Evolutionary conservation across 1,284 basidiomycete species (phyloP), one percentile per base, ranked within the genome.

Genomic region (Ganoderma lingzhi): DNA sequence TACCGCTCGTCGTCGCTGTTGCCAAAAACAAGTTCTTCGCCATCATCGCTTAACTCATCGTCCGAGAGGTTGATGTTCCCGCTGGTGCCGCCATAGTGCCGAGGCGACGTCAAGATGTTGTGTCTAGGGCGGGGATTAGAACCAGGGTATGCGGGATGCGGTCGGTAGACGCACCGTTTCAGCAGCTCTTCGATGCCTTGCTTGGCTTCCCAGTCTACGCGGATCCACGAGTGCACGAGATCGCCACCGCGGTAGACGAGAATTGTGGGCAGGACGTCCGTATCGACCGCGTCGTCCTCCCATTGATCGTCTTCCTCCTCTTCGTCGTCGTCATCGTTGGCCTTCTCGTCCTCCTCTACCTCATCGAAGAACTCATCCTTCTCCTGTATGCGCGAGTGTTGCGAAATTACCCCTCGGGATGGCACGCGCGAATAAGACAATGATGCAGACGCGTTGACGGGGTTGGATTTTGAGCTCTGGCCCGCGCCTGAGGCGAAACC

Each of bases 221-320:
- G 85, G 3, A 95, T 91, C 91, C 94, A 94, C 63, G 92, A 94
- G 74, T 93, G 87, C 30, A 93, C 88, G 17, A 96, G 86, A 68
- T 95, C 89, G n/a, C 94, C 94, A 66, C 87, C 89, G 15, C 91
- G 90, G 77, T 96, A 96, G 5, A 93, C 91, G 8, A 96, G 84
- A 75, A 96, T 80, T 1, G 94, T 96, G 0, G 95, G 94, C 9
- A 96, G 84, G 82, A 96, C 88, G 75, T 95, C 94, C 1, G 89
- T 86, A 74, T 95, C 93, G 39, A 93, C 90, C 39, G 85, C 79
- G 60, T 87, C 86, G 58, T 88, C 88, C 9, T 84, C 84, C 66
- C 82, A 82, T 19, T 79, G 78, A 23, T 77, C 81, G 4, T 79
- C 82, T 2, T 81, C 80, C 1, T 80, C 78, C 39, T 75, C 78